A percentile compares a stretch with the other conserved stretches of the same genome.
Conservation (phyloP, 306 rosid species). For the Cicer pinnatifidum region DNA sequence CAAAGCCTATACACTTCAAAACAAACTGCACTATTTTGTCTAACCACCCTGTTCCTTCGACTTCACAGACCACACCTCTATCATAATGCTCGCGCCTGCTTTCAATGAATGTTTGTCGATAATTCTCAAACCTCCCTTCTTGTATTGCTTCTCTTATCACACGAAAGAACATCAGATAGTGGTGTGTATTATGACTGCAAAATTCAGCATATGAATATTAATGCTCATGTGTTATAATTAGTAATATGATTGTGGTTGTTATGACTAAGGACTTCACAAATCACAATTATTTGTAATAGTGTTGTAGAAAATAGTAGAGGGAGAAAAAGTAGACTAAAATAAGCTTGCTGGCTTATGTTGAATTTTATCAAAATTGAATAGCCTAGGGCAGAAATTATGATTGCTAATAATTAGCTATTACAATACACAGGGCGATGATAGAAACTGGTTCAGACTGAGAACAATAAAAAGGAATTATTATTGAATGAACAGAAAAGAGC, state of each 20-base stretch:
- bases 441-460: not conserved
- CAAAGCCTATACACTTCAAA: no score
- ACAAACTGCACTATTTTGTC: not conserved
- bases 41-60: not conserved
- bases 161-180: slow-evolving; percentile 75
- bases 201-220: slow-evolving; percentile 32
- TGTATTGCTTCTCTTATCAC: slow-evolving; percentile 74
- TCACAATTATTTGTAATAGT: not conserved
- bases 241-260: not conserved
- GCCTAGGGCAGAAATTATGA: not conserved
- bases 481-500: no score
- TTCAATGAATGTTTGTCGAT: slow-evolving; percentile 59
- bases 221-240: not conserved
- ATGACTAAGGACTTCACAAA: not conserved
- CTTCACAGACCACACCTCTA: not conserved
- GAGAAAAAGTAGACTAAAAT: not conserved
- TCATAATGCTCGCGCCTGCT: slow-evolving; percentile 54
- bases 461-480: no score
- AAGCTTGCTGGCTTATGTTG: not conserved
- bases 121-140: slow-evolving; percentile 76
- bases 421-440: not conserved
- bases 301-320: not conserved
- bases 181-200: slow-evolving; percentile 95
- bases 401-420: not conserved
- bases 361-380: not conserved